Conservation (phyloP, 805 yeast species). For the Teunomyces pallodes region DNA sequence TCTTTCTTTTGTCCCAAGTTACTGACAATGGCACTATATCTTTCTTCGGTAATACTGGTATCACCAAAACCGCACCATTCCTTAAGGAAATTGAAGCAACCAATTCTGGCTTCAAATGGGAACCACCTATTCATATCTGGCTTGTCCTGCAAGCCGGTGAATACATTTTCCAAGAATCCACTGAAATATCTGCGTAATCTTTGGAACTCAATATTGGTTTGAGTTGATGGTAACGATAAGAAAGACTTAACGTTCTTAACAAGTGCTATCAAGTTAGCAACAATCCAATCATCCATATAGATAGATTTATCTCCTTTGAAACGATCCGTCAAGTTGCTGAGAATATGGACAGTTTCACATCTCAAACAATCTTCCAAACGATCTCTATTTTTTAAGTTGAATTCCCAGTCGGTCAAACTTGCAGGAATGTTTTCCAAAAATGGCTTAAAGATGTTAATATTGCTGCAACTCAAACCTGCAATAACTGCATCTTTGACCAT, state of each 20-base stretch:
- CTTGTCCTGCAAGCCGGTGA: conserved; percentile 48
- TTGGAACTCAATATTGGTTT: conserved; percentile 68
- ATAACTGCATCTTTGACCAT: conserved; percentile 82
- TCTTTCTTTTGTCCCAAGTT: conserved; percentile 38
- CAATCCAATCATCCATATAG: conserved; percentile 64
- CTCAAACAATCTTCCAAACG: conserved; percentile 48
- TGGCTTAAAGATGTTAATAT: conserved; percentile 82
- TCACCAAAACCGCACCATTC: conserved; percentile 96
- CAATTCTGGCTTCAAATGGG: conserved; percentile 83
- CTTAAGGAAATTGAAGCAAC: conserved; percentile 76
- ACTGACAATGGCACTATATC: conserved; percentile 59
- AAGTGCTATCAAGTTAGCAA: conserved; percentile 59
- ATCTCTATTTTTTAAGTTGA: conserved; percentile 31
- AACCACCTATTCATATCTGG: conserved; percentile 51
- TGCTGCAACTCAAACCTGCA: conserved; percentile 84
- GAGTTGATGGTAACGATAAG: conserved; percentile 55
- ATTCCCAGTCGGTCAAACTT: conserved; percentile 49
- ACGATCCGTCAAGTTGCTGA: conserved; percentile 64
- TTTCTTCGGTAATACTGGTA: conserved; percentile 57
- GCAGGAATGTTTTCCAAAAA: conserved; percentile 73
- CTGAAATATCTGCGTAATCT: conserved; percentile 79
- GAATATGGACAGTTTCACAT: conserved; percentile 74
- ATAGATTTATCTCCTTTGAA: conserved; percentile 49
- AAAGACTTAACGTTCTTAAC: conserved; percentile 62
- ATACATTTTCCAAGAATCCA: conserved; percentile 75